phyloP scores from a whole-genome alignment of 1,284 basidiomycete genomes.

The Cerioporus squamosus region DNA sequence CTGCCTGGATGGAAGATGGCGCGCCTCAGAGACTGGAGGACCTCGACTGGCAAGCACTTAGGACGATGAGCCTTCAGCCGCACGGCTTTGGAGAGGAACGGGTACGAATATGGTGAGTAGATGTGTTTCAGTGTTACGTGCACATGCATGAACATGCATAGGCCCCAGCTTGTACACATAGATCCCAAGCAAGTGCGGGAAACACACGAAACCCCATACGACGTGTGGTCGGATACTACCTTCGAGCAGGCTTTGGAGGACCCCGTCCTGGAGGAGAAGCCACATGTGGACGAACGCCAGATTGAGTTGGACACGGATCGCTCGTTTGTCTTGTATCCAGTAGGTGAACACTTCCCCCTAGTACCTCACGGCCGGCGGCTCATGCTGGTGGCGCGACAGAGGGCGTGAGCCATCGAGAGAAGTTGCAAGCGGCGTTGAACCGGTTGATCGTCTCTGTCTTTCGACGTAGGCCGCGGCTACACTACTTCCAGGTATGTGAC shows the following conservation, averaged over 20 bases:
- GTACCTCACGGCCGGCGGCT: slow-evolving; percentile 12
- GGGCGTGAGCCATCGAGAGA: slow-evolving; percentile 43
- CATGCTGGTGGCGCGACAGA: slow-evolving; percentile 4
- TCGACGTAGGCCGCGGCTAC: slow-evolving; percentile 70
- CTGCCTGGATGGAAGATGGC: background rate
- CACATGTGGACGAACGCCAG: slow-evolving; percentile 83
- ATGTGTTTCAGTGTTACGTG: slow-evolving; percentile 15
- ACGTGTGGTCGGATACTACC: background rate
- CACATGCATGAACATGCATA: slow-evolving; percentile 28
- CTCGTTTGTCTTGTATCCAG: slow-evolving; percentile 88
- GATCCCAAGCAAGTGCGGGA: background rate
- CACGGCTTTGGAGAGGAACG: slow-evolving; percentile 67
- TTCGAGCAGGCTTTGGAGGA: background rate
- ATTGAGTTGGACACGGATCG: slow-evolving; percentile 86
- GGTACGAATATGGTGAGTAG: slow-evolving; percentile 57
- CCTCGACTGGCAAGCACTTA: slow-evolving; percentile 54
- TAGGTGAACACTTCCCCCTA: slow-evolving; percentile 57
- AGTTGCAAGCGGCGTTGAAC: slow-evolving; percentile 71
- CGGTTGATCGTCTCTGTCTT: slow-evolving; percentile 80
- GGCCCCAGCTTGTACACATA: slow-evolving; percentile 53
- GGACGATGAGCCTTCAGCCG: slow-evolving; percentile 53
- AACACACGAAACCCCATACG: slow-evolving; percentile 5
- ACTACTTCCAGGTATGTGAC: slow-evolving; percentile 80
- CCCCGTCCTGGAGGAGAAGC: slow-evolving; percentile 12
- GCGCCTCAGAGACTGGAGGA: background rate